Base-by-base conservation (phyloP, 192 early-diverging fungal genomes). In the Phycomyces blakesleeanus region DNA sequence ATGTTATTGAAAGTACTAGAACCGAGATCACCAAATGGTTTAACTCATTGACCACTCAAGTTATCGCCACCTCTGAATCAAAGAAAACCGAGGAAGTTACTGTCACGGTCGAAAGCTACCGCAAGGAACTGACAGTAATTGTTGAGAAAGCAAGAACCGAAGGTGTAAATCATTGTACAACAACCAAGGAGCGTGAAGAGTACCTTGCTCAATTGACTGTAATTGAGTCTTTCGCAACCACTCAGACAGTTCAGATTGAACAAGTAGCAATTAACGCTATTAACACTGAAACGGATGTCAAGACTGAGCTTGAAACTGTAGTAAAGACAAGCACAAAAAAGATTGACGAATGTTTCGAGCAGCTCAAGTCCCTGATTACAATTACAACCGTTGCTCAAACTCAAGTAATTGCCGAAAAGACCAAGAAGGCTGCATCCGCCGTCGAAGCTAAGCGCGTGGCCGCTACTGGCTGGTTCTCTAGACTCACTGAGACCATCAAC, bases 101-200 rank as follows among this genome's bases (percentile, higher is more conserved):
- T 14, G n/a, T 14, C 0, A 61, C 59, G 10, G 29, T 61, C 51
- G 47, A 61, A 15, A 61, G 51, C 29, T 61, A 44, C 25, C 49
- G 51, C 29, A 14, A 22, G 9, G 59, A 61, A 18, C 51, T 61
- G 20, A 50, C 51, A 3, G 49, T 49, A 25, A 54, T 40, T 22
- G 40, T 58, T 26, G 57, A 66, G 41, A 58, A 50, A 12, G 49
- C 41, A 21, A 51, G 29, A 20, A 55, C 55, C 26, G 59, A 68
- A 3, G 22, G 40, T 2, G 14, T 49, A 55, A 15, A 51, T 16
- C 42, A 49, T 22, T 11, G 44, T 40, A 15, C 34, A 5, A 38
- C 49, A 6, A 20, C 26, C 3, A 25, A 54, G 40, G 16, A 51
- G n/a, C 49, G 60, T 18, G 38, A 67, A 10, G 11, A 51, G 24